phyloP scores from a whole-genome alignment of 164 flowering plant genomes.

The Stephania yunnanensis region DNA sequence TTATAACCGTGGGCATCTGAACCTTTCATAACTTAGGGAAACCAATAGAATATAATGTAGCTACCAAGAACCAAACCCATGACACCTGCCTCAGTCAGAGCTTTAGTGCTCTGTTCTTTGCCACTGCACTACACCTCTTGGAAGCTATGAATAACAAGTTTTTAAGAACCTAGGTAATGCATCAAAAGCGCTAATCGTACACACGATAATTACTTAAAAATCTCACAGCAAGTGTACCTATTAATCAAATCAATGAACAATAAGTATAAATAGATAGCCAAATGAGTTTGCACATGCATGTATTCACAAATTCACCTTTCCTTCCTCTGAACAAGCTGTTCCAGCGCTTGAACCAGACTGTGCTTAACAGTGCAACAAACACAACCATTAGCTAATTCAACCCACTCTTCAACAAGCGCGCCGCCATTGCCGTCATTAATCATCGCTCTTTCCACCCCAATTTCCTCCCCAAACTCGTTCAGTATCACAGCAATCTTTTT shows the following conservation, averaged over 20 bases:
- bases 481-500: constrained; percentile 92
- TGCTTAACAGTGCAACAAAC: constrained; percentile 97
- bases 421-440: constrained; percentile 92
- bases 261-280: not conserved
- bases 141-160: too few relatives aligned
- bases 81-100: too few relatives aligned
- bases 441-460: constrained; percentile 97
- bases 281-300: not conserved
- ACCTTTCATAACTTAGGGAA: too few relatives aligned
- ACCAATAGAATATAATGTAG: too few relatives aligned
- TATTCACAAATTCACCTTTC: constrained; percentile 43
- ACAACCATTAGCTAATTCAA: constrained; percentile 98
- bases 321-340: constrained; percentile 82
- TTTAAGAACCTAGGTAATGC: not conserved
- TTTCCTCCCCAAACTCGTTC: constrained; percentile 97
- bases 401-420: constrained; percentile 93
- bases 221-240: not conserved
- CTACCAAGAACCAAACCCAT: too few relatives aligned
- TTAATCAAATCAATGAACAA: not conserved
- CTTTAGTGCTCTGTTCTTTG: too few relatives aligned
- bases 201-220: not conserved
- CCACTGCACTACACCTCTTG: too few relatives aligned
- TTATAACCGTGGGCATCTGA: too few relatives aligned
- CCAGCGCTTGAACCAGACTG: constrained; percentile 91
- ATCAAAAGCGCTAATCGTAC: not conserved